Conservation (phyloP, 768 basidiomycete genomes). For the Naganishia vishniacii region DNA sequence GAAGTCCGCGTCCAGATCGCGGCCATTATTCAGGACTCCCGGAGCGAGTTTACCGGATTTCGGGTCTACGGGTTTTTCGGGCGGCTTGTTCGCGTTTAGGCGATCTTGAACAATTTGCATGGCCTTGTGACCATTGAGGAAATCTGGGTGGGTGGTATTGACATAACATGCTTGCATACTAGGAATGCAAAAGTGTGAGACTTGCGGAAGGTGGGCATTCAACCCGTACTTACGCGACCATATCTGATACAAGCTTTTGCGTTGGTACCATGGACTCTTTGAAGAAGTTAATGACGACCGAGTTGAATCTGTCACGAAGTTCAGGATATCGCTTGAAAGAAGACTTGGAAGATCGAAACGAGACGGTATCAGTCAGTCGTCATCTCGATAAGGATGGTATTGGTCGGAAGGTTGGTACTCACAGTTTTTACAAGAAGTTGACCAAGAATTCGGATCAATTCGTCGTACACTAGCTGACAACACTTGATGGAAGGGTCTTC, state of each 20-base stretch:
- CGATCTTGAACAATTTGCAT: conserved; percentile 71
- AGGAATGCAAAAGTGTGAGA: conserved; percentile 3
- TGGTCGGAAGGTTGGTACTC: no score
- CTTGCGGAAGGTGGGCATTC: no score
- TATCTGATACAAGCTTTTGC: conserved; percentile 84
- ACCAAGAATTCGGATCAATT: conserved; percentile 89
- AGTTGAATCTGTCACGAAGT: conserved; percentile 91
- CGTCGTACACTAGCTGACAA: conserved; percentile 92
- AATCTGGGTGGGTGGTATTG: conserved; percentile 98
- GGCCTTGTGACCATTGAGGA: conserved; percentile 93
- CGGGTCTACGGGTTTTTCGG: conserved; percentile 62
- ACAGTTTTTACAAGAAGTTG: conserved; percentile 88
- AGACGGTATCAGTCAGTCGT: not conserved
- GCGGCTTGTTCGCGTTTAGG: conserved; percentile 68
- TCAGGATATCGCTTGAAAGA: conserved; percentile 93
- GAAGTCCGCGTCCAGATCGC: conserved; percentile 82
- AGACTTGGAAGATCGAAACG: conserved; percentile 56
- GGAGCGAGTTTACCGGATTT: conserved; percentile 63
- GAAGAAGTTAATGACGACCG: conserved; percentile 94
- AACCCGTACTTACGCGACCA: conserved; percentile 67
- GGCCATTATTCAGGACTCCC: conserved; percentile 77
- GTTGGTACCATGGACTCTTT: conserved; percentile 89
- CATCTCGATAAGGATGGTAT: no score
- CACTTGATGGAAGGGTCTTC: conserved; percentile 93
- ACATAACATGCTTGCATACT: conserved; percentile 99